Percentiles rank a stretch among this genome's conserved stretches.
These are phyloP conservation scores for Vitis rotundifolia DNA, from an alignment of 164 flowering plant genomes.

Conservation along the genomic window DNA sequence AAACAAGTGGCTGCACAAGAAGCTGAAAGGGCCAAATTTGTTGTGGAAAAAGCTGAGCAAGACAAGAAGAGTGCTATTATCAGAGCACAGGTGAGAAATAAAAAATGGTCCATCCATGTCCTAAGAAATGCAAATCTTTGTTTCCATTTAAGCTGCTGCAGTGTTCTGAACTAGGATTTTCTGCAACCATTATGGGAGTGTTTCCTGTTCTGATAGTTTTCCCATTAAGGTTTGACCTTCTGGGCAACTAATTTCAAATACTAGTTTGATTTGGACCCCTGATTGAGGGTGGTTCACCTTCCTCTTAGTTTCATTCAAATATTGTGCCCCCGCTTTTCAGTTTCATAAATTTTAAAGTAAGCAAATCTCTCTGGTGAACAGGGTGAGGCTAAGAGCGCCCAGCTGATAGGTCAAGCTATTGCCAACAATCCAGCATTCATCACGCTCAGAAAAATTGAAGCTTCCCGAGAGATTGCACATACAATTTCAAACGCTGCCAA, in stretches of 20 bases:
- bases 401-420: slow-evolving; percentile 47
- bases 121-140: no score
- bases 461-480: slow-evolving; percentile 47
- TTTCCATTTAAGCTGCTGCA: no score
- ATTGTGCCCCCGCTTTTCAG: no score
- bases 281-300: background rate
- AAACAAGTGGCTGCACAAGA: slow-evolving; percentile 79
- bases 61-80: slow-evolving; percentile 70
- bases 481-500: slow-evolving; percentile 33
- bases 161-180: no score
- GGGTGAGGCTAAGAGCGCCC: slow-evolving; percentile 53
- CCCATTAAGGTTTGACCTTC: no score
- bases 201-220: background rate
- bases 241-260: no score
- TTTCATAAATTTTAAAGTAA: no score
- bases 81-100: slow-evolving; percentile 57
- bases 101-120: no score
- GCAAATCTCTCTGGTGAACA: slow-evolving; percentile 4
- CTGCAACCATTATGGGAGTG: background rate
- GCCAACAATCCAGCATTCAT: slow-evolving; percentile 46
- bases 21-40: slow-evolving; percentile 70
- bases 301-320: no score
- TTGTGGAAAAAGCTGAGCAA: slow-evolving; percentile 77
- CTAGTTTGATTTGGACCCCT: background rate
- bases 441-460: slow-evolving; percentile 46